Conservation (phyloP, 2,329 filamentous ascomycete genomes). For the Onygenales sp. region DNA sequence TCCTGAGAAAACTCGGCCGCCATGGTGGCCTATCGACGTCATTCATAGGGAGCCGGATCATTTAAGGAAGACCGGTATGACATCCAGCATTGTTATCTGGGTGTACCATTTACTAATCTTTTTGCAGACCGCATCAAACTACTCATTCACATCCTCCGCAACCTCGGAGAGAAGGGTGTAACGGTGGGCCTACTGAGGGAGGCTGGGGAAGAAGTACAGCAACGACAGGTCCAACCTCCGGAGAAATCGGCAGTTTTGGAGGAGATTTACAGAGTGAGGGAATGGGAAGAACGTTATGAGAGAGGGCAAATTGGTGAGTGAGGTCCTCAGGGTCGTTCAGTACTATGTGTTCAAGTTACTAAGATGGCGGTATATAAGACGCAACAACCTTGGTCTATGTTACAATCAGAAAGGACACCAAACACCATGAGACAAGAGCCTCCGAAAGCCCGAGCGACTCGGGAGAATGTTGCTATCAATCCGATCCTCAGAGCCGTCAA, state of each 20-base stretch:
- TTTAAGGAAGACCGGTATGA: slow-evolving; percentile 36
- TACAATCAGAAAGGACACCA: too few species aligned
- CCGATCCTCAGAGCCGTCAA: too few species aligned
- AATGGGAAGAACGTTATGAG: slow-evolving; percentile 32
- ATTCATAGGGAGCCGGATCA: slow-evolving; percentile 42
- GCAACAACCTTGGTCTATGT: slow-evolving; percentile 28
- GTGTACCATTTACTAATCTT: neutral
- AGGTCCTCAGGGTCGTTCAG: neutral
- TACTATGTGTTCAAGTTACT: neutral
- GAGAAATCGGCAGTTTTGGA: slow-evolving; percentile 29
- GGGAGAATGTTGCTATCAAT: too few species aligned
- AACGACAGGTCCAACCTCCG: slow-evolving; percentile 24
- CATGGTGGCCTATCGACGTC: slow-evolving; percentile 36
- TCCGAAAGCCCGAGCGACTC: slow-evolving; percentile 11
- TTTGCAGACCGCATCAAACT: slow-evolving; percentile 26
- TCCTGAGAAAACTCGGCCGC: slow-evolving; percentile 36
- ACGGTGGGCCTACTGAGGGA: slow-evolving; percentile 31
- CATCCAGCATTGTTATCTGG: neutral
- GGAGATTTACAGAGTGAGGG: slow-evolving; percentile 32
- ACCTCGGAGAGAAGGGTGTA: slow-evolving; percentile 24
- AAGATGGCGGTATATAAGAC: slow-evolving; percentile 15
- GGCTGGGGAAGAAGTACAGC: slow-evolving; percentile 29
- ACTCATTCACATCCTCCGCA: slow-evolving; percentile 32
- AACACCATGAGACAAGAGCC: slow-evolving; percentile 11
- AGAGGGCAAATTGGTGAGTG: slow-evolving; percentile 32